These are phyloP conservation scores for Triticum aestivum DNA, from an alignment of 176 grass and related monocot species.

Conservation along the genomic window IWGSC_CS_RefSeq_v2.1 NC_057794.1:519096661-519097160, in stretches of 20 bases:
- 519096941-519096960: background rate
- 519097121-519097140: conserved; percentile 24
- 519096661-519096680: conserved; percentile 21
- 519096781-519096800: conserved; percentile 14
- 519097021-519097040: conserved; percentile 25
- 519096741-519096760: background rate
- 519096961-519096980: background rate
- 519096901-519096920: conserved; percentile 21
- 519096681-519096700: background rate
- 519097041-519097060: conserved; percentile 13
- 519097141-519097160: conserved; percentile 24
- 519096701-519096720: conserved; percentile 9
- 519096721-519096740: conserved; percentile 31
- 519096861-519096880: conserved; percentile 18
- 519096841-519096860: conserved; percentile 31
- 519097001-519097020: background rate
- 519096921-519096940: conserved; percentile 22
- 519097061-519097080: conserved; percentile 9
- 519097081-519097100: conserved; percentile 20
- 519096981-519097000: background rate
- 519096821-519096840: conserved; percentile 25
- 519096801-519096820: conserved; percentile 22
- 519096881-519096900: conserved; percentile 27
- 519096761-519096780: conserved; percentile 22
- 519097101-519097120: conserved; percentile 27